These are phyloP conservation scores for Meyerozyma smithsonii DNA, from an alignment of 1,139 yeast species.

Conservation along the genomic window DNA sequence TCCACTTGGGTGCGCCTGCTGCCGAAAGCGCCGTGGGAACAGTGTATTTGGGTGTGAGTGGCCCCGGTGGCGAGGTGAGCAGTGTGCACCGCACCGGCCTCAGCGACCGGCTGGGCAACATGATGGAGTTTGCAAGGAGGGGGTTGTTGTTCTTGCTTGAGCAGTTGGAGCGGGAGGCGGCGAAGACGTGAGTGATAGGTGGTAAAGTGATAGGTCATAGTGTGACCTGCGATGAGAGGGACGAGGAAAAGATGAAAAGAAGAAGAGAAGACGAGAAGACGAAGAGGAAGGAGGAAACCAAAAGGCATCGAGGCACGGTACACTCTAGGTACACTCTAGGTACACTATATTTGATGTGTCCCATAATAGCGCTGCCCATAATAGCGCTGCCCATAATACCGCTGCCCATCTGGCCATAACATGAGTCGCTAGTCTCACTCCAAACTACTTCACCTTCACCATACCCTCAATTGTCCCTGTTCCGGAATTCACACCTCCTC, in stretches of 20 bases:
- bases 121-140: slow-evolving; percentile 66
- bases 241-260: background rate
- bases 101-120: slow-evolving; percentile 55
- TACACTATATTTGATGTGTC: no score
- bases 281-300: background rate
- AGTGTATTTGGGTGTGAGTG: slow-evolving; percentile 67
- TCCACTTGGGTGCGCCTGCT: slow-evolving; percentile 25
- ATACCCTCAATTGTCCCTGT: no score
- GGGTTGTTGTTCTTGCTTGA: slow-evolving; percentile 62
- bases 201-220: no score
- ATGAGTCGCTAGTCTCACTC: no score
- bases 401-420: no score
- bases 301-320: no score
- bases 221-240: background rate
- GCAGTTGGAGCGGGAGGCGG: slow-evolving; percentile 17
- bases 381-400: no score
- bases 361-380: no score
- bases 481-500: no score
- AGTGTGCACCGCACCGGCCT: slow-evolving; percentile 42
- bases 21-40: slow-evolving; percentile 48
- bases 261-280: background rate
- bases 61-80: slow-evolving; percentile 58
- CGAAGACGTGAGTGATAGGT: no score
- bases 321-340: no score
- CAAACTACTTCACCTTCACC: no score